Evolutionary conservation across 306 rosid species (phyloP).

Genomic region (Mimosa bimucronata): DNA sequence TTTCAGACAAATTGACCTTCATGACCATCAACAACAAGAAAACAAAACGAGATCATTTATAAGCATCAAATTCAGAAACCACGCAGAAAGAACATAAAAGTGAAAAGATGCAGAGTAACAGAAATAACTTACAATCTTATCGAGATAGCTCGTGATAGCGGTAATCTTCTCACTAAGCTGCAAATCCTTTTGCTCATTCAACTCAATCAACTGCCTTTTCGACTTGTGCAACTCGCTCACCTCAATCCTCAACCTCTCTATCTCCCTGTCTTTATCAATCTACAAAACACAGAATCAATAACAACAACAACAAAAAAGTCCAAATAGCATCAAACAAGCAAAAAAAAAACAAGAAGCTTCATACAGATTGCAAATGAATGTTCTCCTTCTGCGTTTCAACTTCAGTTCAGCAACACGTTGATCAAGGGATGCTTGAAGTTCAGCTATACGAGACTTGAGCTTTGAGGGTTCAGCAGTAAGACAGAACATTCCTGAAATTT

Average conservation of each 20-base stretch:
- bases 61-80: neutral
- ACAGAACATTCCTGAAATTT: slow-evolving; percentile 86
- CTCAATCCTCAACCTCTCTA: slow-evolving; percentile 78
- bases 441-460: slow-evolving; percentile 61
- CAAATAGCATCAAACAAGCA: too few species aligned
- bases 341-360: neutral
- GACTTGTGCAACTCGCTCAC: slow-evolving; percentile 79
- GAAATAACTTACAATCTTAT: slow-evolving; percentile 76
- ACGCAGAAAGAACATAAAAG: slow-evolving; percentile 18
- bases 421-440: slow-evolving; percentile 75
- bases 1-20: slow-evolving; percentile 67
- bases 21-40: too few species aligned
- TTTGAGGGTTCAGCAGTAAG: slow-evolving; percentile 76
- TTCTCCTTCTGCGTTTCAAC: slow-evolving; percentile 67
- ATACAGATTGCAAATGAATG: slow-evolving; percentile 63
- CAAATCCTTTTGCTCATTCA: slow-evolving; percentile 70
- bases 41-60: neutral
- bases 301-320: neutral
- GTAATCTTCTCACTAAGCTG: slow-evolving; percentile 80
- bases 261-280: slow-evolving; percentile 88
- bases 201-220: slow-evolving; percentile 77
- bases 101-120: neutral
- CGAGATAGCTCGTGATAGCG: slow-evolving; percentile 75
- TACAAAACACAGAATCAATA: slow-evolving; percentile 9
- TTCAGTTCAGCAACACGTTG: slow-evolving; percentile 55